Conservation (phyloP, 2,329 filamentous ascomycete species). For the Fusarium musae region DNA sequence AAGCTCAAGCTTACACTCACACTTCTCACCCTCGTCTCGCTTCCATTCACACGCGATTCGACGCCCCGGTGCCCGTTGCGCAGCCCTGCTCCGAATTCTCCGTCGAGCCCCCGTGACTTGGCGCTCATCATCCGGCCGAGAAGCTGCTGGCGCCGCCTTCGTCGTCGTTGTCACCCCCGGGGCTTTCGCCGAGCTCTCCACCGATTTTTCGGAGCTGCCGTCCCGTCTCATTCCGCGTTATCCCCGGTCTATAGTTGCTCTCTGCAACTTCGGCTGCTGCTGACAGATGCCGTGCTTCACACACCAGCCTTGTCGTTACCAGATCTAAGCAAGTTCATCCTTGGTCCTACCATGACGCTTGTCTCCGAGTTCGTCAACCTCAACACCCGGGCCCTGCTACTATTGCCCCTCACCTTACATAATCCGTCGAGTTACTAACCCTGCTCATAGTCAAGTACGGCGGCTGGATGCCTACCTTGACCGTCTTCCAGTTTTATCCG, state of each 20-base stretch:
- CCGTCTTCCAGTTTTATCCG: constrained; percentile 60
- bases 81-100: constrained; percentile 18
- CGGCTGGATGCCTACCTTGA: constrained; percentile 74
- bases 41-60: constrained; percentile 15
- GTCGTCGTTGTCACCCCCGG: constrained; percentile 1
- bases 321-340: constrained; percentile 22
- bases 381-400: neutral
- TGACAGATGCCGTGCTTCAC: constrained; percentile 30
- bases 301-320: constrained; percentile 15
- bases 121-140: constrained; percentile 15
- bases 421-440: constrained; percentile 29
- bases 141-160: neutral
- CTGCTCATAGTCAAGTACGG: constrained; percentile 64
- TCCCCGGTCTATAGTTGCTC: constrained; percentile 18
- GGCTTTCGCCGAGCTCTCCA: constrained; percentile 24
- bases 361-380: constrained; percentile 46
- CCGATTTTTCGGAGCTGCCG: constrained; percentile 15
- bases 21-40: constrained; percentile 14
- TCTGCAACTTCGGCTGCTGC: constrained; percentile 10
- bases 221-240: neutral
- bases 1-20: constrained; percentile 18
- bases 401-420: neutral
- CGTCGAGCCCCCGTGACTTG: constrained; percentile 18
- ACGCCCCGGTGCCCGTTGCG: constrained; percentile 2
- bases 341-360: constrained; percentile 42